Evolutionary conservation across 1,139 yeast genomes (phyloP), one percentile per base, ranked within the genome.

Genomic region (Blastobotrys serpentis): DNA sequence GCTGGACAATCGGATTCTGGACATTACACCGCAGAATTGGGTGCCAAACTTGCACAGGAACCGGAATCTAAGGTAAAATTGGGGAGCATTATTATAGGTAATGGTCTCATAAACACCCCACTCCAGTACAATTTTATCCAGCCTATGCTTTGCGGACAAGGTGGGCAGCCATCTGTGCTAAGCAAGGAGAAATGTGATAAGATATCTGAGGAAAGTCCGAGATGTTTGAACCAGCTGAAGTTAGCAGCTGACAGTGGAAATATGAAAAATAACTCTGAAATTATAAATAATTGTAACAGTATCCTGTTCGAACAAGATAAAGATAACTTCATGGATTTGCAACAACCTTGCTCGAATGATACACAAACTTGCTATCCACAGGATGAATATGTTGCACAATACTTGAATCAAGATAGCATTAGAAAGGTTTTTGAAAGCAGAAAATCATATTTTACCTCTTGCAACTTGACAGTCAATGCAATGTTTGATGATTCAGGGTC

Each of bases 361-460:
- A 45, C 52, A 1, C 30, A 41, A 2, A 33, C 44, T 4, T 92
- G 98, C 70, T 92, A 92, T 76, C 73, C 78, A 43, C 84, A 77
- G 43, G 75, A 85, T 69, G 78, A 76, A 52, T 81, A 77, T 69
- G 79, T 85, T 60, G 86, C 79, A 54, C 69, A 77, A 48, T 86
- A 82, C 71, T 73, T 86, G 71, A 85, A 85, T 73, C 76, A 74
- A 64, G 80, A 76, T 13, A 72, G 71, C 47, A 92, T 86, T 47
- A 83, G 82, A 71, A 80, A 78, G 56, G 89, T 87, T 40, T 74
- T 90, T 48, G 97, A 97, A 53, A 96, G 92, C 40, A 96, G 88
- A 70, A 94, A 87, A 53, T 89, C 84, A 45, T 67, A 72, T 43
- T 90, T 83, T 68, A 81, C 82, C 67, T 81, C 90, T 25, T 92